Evolutionary conservation across 2,329 filamentous ascomycete genomes (phyloP).

Genomic region (Orbilia oligospora): DNA sequence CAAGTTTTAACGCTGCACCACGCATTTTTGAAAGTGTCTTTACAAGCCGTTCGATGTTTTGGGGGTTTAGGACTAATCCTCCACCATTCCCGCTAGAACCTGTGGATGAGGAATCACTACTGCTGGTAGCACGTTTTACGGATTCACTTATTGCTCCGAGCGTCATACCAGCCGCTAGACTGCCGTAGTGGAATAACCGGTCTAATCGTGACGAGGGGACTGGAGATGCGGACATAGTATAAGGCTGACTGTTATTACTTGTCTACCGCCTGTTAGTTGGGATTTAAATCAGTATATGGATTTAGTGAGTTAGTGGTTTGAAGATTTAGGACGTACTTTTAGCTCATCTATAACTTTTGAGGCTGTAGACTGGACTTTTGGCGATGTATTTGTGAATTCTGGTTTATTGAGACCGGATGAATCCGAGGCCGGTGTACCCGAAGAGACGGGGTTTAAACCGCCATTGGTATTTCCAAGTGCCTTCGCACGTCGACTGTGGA

Average conservation of each 20-base stretch:
- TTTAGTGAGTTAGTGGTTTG: conserved; percentile 66
- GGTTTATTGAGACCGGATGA: conserved; percentile 55
- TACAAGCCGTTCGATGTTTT: conserved; percentile 93
- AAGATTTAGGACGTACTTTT: conserved; percentile 67
- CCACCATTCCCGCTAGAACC: conserved; percentile 76
- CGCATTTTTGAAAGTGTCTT: conserved; percentile 95
- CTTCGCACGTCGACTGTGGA: conserved; percentile 72
- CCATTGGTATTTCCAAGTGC: conserved; percentile 63
- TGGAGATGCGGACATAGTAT: conserved; percentile 86
- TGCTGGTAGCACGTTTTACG: conserved; percentile 82
- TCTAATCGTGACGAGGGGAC: conserved; percentile 90
- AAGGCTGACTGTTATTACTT: conserved; percentile 67
- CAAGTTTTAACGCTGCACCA: conserved; percentile 94
- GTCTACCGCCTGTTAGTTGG: conserved; percentile 63
- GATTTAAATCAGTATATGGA: conserved; percentile 67
- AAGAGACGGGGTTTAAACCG: conserved; percentile 4
- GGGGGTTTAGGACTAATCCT: conserved; percentile 84
- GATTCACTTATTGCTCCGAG: conserved; percentile 90
- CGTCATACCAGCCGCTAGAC: conserved; percentile 93
- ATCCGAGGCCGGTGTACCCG: conserved; percentile 65
- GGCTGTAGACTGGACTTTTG: conserved; percentile 43
- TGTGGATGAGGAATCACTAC: conserved; percentile 70
- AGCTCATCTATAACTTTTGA: conserved; percentile 62
- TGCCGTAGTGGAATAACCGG: conserved; percentile 93
- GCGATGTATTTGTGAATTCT: conserved; percentile 48